Conservation (phyloP, 2,329 filamentous ascomycete species). For the Delphinella strobiligena region DNA sequence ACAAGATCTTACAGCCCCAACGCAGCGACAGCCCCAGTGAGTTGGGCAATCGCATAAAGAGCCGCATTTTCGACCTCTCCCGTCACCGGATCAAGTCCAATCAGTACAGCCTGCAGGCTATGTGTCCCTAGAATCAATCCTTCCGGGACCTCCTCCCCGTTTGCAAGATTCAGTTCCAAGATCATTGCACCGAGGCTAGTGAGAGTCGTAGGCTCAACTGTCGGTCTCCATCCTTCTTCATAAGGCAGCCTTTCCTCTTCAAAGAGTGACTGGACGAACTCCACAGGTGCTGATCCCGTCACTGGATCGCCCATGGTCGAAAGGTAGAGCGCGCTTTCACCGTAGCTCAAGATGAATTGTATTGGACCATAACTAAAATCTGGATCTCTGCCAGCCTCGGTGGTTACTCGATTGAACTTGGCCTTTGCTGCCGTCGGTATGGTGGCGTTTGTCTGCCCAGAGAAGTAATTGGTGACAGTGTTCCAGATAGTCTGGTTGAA, state of each 20-base stretch:
- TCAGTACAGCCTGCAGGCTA: conserved; percentile 1
- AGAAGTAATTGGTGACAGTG: conserved; percentile 15
- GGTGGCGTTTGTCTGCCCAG: conserved; percentile 15
- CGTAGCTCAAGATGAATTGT: conserved; percentile 22
- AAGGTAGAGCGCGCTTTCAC: conserved; percentile 25
- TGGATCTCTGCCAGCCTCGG: conserved; percentile 16
- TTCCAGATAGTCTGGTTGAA: conserved; percentile 23
- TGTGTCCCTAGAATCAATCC: conserved; percentile 1
- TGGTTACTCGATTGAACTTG: conserved; percentile 19
- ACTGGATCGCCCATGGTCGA: conserved; percentile 21
- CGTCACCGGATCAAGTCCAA: background rate
- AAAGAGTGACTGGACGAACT: conserved; percentile 23
- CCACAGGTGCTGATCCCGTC: conserved; percentile 19
- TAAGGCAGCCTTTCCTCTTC: conserved; percentile 14
- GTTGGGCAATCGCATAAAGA: conserved; percentile 1
- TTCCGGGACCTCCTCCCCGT: conserved; percentile 1
- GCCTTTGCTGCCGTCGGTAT: conserved; percentile 18
- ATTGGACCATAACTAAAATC: conserved; percentile 21
- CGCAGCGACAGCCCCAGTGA: conserved; percentile 2
- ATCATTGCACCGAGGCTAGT: conserved; percentile 1
- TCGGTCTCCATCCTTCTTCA: conserved; percentile 1
- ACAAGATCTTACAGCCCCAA: too few relatives aligned
- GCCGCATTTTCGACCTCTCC: background rate
- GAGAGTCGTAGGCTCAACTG: background rate
- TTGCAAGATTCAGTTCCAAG: background rate